A percentile compares a stretch with the other conserved stretches of the same genome.
Evolutionary conservation across 75 land plant species (phyloP).

Genomic region (Chamaecyparis obtusa): DNA sequence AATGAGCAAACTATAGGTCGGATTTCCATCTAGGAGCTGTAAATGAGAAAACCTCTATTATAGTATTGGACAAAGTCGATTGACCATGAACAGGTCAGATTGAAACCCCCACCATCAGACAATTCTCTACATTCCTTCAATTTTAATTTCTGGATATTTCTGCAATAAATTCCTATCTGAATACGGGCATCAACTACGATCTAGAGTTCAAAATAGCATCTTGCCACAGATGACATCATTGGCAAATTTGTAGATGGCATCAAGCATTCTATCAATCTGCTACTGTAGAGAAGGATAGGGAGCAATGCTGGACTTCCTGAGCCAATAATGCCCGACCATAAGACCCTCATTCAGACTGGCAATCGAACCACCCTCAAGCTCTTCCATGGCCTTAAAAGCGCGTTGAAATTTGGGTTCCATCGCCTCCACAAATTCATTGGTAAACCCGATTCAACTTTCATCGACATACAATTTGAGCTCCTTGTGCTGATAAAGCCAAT

Average conservation of each 20-base stretch:
- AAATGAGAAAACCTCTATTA: too few species aligned
- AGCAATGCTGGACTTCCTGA: constrained; percentile 64
- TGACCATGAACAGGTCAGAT: too few species aligned
- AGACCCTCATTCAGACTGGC: constrained; percentile 88
- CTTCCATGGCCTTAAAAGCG: constrained; percentile 76
- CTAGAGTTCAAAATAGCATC: constrained; percentile 8
- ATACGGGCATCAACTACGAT: constrained; percentile 28
- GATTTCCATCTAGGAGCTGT: too few species aligned
- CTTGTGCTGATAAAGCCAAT: constrained; percentile 98
- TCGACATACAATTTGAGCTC: constrained; percentile 83
- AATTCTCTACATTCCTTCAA: constrained; percentile 70
- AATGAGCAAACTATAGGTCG: too few species aligned
- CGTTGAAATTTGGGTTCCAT: constrained; percentile 73
- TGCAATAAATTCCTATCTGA: constrained; percentile 46
- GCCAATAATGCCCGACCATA: constrained; percentile 98
- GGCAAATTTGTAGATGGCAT: constrained; percentile 55
- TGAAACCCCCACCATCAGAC: constrained; percentile 49
- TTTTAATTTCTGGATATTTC: constrained; percentile 67
- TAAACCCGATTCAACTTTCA: constrained; percentile 84
- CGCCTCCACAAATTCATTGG: constrained; percentile 68
- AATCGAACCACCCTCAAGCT: constrained; percentile 85
- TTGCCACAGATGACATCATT: constrained; percentile 77
- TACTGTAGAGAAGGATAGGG: constrained; percentile 53
- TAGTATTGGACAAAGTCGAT: too few species aligned
- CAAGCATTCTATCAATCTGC: constrained; percentile 73